Conservation (phyloP, 192 early-diverging fungal species). For the Globomyces pollinis-pini region DNA sequence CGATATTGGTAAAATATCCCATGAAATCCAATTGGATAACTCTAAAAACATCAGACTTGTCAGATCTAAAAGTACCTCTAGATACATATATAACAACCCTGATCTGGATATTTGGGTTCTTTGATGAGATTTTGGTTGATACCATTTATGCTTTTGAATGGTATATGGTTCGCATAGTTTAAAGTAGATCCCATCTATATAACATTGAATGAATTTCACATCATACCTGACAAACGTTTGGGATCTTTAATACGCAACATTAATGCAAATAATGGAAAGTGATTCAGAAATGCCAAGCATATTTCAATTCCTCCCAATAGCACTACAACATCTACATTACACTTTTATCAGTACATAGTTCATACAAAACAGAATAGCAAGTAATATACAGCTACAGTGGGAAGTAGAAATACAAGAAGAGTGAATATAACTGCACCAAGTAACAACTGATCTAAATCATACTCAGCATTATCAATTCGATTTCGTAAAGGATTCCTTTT, state of each 20-base stretch:
- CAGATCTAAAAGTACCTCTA: neutral
- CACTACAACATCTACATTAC: slow-evolving; percentile 42
- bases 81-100: neutral
- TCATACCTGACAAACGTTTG: slow-evolving; percentile 72
- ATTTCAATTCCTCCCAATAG: slow-evolving; percentile 79
- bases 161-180: neutral
- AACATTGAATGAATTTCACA: too few relatives aligned
- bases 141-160: too few relatives aligned
- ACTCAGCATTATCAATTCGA: slow-evolving; percentile 89
- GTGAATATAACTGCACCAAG: slow-evolving; percentile 92
- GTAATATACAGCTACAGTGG: slow-evolving; percentile 92
- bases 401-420: slow-evolving; percentile 86
- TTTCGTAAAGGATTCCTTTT: slow-evolving; percentile 81
- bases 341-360: too few relatives aligned
- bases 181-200: neutral
- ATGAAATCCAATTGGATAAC: slow-evolving; percentile 60
- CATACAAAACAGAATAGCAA: slow-evolving; percentile 79
- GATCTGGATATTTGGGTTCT: neutral
- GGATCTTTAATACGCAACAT: slow-evolving; percentile 83
- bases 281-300: slow-evolving; percentile 81
- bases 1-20: slow-evolving; percentile 90
- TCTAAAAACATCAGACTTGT: slow-evolving; percentile 23
- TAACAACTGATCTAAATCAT: slow-evolving; percentile 89
- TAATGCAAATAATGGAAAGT: slow-evolving; percentile 94
- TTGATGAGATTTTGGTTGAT: neutral